Base-by-base conservation (phyloP, 108 stramenopile genomes). In the Epipyxis sp. region DNA sequence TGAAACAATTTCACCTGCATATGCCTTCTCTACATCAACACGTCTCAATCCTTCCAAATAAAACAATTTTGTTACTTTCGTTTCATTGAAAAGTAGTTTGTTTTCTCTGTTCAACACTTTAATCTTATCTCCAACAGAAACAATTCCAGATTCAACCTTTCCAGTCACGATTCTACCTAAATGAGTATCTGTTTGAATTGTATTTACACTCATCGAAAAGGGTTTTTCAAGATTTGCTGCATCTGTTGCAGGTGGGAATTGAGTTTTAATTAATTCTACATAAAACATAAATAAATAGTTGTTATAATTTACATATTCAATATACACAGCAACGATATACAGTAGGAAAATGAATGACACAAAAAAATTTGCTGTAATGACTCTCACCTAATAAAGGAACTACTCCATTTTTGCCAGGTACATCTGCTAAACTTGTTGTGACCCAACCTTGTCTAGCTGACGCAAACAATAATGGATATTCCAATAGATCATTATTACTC, bases 371-470 rank as follows among this genome's bases (percentile, higher is more conserved):
- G n/a, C n/a, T n/a, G n/a, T n/a, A n/a, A n/a, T n/a, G n/a, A n/a
- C n/a, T n/a, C n/a, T 16, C 61, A 57, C 43, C 71, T 10, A 74
- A 42, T 3, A 74, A 32, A 57, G 71, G 46, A 34, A 37, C 25
- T 13, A 74, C 71, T n/a, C n/a, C n/a, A 57, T 74, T 42, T 39
- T 74, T 39, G 3, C 71, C 71, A 39, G 71, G 71, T 6, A 74
- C 10, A 27, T 6, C 3, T 6, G 10, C 34, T 10, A 74, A 39
- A 6, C 3, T 35, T 10, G 27, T 3, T 13, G 61, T 32, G 6
- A 65, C 61, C 71, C 71, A 74, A 6, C 71, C 71, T 74, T 74
- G 71, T 39, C 71, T 74, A 20, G 71, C 44, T 6, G 71, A 74
- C 3, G 71, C 71, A 39, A 30, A 74, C n/a, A 74, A 39, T 32